phyloP scores from a whole-genome alignment of 2,329 filamentous ascomycete genomes.

The Xylariaceae sp. region DNA sequence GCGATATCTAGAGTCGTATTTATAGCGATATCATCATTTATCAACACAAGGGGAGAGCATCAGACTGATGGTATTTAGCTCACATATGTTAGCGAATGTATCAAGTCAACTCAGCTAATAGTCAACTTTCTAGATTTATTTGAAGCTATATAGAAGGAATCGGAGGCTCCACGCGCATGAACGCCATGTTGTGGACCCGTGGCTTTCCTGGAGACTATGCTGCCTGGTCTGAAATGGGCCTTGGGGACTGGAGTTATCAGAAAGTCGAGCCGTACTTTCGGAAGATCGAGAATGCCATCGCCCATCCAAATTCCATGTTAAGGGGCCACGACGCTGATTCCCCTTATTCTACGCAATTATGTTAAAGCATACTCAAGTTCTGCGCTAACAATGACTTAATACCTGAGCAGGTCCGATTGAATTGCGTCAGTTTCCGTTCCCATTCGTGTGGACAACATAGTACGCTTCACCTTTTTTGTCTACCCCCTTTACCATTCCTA shows the following conservation, averaged over 20 bases:
- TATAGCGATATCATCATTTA: too few relatives aligned
- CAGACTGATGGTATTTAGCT: too few relatives aligned
- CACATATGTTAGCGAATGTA: too few relatives aligned
- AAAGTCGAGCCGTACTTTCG: conserved; percentile 39
- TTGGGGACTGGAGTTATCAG: conserved; percentile 40
- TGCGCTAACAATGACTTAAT: background rate
- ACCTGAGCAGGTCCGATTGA: conserved; percentile 25
- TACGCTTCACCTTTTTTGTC: background rate
- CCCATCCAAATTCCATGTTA: conserved; percentile 6
- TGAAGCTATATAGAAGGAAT: too few relatives aligned
- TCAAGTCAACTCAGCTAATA: too few relatives aligned
- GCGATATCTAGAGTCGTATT: too few relatives aligned
- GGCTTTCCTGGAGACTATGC: conserved; percentile 36
- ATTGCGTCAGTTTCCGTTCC: conserved; percentile 8
- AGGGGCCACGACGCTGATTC: conserved; percentile 33
- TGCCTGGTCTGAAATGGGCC: conserved; percentile 35
- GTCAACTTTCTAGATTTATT: too few relatives aligned
- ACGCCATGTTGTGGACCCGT: conserved; percentile 38
- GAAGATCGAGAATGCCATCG: conserved; percentile 33
- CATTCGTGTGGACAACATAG: conserved; percentile 11
- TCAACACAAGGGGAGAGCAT: too few relatives aligned
- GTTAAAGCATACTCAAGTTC: background rate
- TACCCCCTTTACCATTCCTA: background rate
- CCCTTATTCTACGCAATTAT: background rate
- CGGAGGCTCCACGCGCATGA: conserved; percentile 39